Evolutionary conservation across 2,329 filamentous ascomycete genomes (phyloP), one percentile per base, ranked within the genome.

Genomic region (Ophiostoma populinum): DNA sequence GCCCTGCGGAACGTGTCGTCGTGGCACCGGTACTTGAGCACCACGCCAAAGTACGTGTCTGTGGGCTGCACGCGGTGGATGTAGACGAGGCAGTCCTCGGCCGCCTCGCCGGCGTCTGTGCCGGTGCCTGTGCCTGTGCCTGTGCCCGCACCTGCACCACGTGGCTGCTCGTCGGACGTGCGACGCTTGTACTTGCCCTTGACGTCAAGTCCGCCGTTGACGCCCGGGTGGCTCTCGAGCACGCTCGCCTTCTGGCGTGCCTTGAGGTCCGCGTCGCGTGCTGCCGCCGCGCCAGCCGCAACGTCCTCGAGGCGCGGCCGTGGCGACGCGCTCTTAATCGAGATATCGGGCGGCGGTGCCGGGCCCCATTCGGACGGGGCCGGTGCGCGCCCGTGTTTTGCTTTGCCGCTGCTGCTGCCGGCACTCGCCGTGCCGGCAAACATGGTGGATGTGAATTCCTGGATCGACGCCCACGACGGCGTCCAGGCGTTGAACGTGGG

Each of bases 21-120:
- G 42, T 80, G 72, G 52, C 87, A 95, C 47, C 81, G 78, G 55
- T 92, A 98, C 47, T 77, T 80, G 44, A 98, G 75, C 35, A 90
- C 79, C 34, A 98, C 75, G 3, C 90, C 87, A 2, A 86, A 85
- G 46, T 95, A 75, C 2, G 85, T 95, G 56, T 98, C 90, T 29
- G 70, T 70, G 11, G 76, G 70, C 46, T 76, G 69, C 13, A 95
- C 82, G 47, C 79, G 75, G 55, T 98, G 90, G 34, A 95, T 64
- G 53, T 95, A 98, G 13, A 87, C 86, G 42, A 95, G 59, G 16
- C 82, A 80, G 45, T 92, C 79, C 45, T 73, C 67, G 33, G 72
- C 64, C 22, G 78, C 72, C 22, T 72, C 64, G 34, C 50, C 43
- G 4, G 19, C 19, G 6, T 32, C 20, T 13, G 13, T 32, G 20